Evolutionary conservation across 2,329 filamentous ascomycete species (phyloP), one percentile per base, ranked within the genome.

Genomic region (Taxawa tesnikishii): DNA sequence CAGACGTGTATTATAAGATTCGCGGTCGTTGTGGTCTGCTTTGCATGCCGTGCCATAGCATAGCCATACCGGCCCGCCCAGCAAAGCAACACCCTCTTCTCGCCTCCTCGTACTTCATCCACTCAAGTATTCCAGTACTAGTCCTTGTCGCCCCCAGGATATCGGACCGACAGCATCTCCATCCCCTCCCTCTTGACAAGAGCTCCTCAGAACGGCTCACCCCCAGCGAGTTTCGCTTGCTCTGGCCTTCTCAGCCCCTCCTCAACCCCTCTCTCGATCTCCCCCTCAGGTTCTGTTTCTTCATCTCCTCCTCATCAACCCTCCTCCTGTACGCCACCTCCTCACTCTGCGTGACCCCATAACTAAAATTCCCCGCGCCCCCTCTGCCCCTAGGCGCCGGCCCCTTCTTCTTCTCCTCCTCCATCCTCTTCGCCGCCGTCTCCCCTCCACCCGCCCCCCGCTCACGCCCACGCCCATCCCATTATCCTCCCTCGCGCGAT

Each of bases 351-450:
- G 33, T 52, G 39, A 44, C 40, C 9, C 44, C 47, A 15, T 40
- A 63, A n/a, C 56, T 47, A 37, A 57, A 61, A 32, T 66, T 65
- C 3, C 62, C 62, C n/a, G 60, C 60, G 5, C 62, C 62, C 16
- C 62, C 62, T 28, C 62, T 46, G 2, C 62, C 62, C 15, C 29
- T 23, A 13, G 37, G 34, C 9, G 32, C 33, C 5, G 12, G 23
- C 15, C 21, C 13, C 9, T 8, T n/a, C n/a, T 18, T 11, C 5
- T 6, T 26, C 10, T 11, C 14, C 10, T 15, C 5, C 15, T 7
- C 6, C 29, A 11, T 10, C 30, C n/a, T 15, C 21, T 15, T 15
- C 9, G 10, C 6, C 23, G 11, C 10, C 15, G 10, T 15, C 4
- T 27, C 28, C 14, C 24, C 15, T n/a, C 26, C 18, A 6, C 28